Evolutionary conservation across 1,284 basidiomycete genomes (phyloP).

Genomic region (Malassezia pachydermatis): DNA sequence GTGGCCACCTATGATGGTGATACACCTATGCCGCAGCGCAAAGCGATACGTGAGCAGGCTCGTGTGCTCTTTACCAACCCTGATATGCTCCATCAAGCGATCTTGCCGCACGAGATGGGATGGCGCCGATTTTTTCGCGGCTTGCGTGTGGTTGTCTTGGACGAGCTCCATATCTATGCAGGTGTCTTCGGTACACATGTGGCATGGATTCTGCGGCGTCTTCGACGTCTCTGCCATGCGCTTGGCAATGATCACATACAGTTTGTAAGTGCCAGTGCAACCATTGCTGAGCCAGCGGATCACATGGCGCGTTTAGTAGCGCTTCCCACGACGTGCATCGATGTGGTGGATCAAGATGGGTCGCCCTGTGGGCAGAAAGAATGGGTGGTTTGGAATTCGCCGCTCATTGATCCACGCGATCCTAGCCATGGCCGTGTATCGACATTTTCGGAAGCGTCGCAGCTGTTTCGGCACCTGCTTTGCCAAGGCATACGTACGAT

Average conservation of each 20-base stretch:
- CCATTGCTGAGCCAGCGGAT: constrained; percentile 62
- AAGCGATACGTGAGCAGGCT: constrained; percentile 48
- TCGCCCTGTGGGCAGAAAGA: constrained; percentile 69
- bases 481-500: constrained; percentile 70
- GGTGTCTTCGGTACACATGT: constrained; percentile 42
- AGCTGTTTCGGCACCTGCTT: constrained; percentile 70
- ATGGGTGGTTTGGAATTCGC: constrained; percentile 53
- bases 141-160: constrained; percentile 68
- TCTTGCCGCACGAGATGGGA: constrained; percentile 69
- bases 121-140: constrained; percentile 67
- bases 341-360: constrained; percentile 69
- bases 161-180: constrained; percentile 70
- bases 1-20: constrained; percentile 81
- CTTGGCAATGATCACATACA: constrained; percentile 64
- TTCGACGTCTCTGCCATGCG: constrained; percentile 69
- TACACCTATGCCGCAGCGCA: constrained; percentile 59
- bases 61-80: constrained; percentile 53
- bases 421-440: constrained; percentile 57
- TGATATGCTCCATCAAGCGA: constrained; percentile 75
- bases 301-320: constrained; percentile 56
- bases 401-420: constrained; percentile 57
- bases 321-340: constrained; percentile 38
- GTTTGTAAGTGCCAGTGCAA: constrained; percentile 82
- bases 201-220: constrained; percentile 44
- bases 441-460: constrained; percentile 63